phyloP scores from a whole-genome alignment of 2,329 filamentous ascomycete species.

The Cladosporium oxysporum region DNA sequence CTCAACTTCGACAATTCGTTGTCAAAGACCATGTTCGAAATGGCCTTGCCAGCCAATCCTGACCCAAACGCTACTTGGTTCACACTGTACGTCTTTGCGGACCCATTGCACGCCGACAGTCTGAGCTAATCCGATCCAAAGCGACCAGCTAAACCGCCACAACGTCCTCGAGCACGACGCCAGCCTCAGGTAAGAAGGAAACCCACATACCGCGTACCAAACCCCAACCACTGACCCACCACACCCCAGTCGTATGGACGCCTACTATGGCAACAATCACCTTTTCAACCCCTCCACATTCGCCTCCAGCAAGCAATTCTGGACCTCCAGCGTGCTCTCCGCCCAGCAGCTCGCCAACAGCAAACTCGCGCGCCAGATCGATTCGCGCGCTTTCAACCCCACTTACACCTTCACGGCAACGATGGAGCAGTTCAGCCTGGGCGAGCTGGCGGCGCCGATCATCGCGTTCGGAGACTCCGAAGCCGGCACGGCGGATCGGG shows the following conservation, averaged over 20 bases:
- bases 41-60: conserved; percentile 27
- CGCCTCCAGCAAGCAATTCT: conserved; percentile 49
- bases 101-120: not conserved
- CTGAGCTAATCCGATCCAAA: not conserved
- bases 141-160: conserved; percentile 24
- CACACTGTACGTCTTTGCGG: conserved; percentile 15
- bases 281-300: conserved; percentile 57
- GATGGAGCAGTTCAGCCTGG: conserved; percentile 50
- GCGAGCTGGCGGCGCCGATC: conserved; percentile 55
- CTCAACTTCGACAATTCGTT: conserved; percentile 27
- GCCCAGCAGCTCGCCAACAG: conserved; percentile 49
- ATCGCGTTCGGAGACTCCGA: conserved; percentile 51
- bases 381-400: conserved; percentile 51
- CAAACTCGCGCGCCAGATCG: conserved; percentile 48
- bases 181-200: conserved; percentile 19
- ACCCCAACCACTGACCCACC: not conserved
- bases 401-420: conserved; percentile 49
- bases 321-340: conserved; percentile 46
- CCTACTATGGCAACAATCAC: conserved; percentile 54
- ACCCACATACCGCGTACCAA: not conserved
- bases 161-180: conserved; percentile 28
- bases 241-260: conserved; percentile 50
- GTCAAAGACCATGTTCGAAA: conserved; percentile 25
- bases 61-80: conserved; percentile 28
- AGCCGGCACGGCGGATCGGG: conserved; percentile 43